These are phyloP conservation scores for Trypanosoma lewisi DNA, from an alignment of 208 protist genomes.

Conservation along the genomic window DNA sequence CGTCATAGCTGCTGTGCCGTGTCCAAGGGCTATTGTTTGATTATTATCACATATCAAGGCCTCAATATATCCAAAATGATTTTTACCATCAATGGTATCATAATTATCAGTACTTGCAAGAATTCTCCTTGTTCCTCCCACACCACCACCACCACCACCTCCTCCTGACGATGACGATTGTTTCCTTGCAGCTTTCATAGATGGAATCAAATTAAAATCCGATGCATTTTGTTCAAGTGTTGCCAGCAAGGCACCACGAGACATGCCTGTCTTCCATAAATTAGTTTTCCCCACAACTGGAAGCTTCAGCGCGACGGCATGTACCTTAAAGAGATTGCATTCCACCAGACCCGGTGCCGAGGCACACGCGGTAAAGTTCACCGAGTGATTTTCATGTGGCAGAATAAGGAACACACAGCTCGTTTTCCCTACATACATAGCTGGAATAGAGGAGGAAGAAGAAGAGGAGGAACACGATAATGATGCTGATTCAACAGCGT, in stretches of 20 bases:
- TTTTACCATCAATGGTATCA: constrained; percentile 1
- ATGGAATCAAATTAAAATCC: neutral
- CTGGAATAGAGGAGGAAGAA: constrained; percentile 24
- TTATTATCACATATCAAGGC: constrained; percentile 4
- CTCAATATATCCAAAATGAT: neutral
- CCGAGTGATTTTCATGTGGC: constrained; percentile 50
- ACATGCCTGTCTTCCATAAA: constrained; percentile 26
- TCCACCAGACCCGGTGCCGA: constrained; percentile 62
- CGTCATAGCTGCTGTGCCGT: constrained; percentile 8
- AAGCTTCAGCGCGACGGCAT: constrained; percentile 35
- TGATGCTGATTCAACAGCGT: neutral
- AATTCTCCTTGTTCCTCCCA: no score
- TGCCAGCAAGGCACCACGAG: constrained; percentile 12
- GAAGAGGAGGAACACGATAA: neutral
- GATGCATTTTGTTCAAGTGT: neutral
- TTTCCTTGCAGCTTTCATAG: constrained; percentile 14
- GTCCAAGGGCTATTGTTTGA: constrained; percentile 6
- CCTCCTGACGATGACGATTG: no score
- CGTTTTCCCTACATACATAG: constrained; percentile 71
- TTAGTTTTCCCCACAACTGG: neutral
- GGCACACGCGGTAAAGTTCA: constrained; percentile 61
- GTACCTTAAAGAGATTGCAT: constrained; percentile 62
- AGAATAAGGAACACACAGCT: constrained; percentile 56
- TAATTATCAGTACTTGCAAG: no score
- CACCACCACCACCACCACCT: neutral